A percentile compares a stretch with the other conserved stretches of the same genome.
These are phyloP conservation scores for Metschnikowia similis DNA, from an alignment of 805 yeast genomes.

Conservation along the genomic window DNA sequence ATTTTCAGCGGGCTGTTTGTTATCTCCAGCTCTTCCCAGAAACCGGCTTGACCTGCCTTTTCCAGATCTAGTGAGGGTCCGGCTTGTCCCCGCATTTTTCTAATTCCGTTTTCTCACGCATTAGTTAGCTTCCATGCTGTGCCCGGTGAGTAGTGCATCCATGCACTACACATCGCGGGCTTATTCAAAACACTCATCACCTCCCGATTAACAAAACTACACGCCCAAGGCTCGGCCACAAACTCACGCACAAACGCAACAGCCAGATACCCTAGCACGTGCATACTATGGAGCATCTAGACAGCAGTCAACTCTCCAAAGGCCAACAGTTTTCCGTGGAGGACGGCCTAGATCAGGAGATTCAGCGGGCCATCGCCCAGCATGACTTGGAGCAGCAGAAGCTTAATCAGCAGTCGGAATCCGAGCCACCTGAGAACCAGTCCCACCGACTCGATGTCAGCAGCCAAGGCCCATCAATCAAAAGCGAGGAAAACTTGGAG, in stretches of 20 bases:
- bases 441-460: not conserved
- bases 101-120: not conserved
- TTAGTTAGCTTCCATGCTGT: too few relatives aligned
- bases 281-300: not conserved
- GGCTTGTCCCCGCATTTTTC: too few relatives aligned
- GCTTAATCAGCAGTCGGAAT: constrained; percentile 3
- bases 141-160: too few relatives aligned
- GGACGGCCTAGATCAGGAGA: constrained; percentile 19
- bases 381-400: constrained; percentile 19
- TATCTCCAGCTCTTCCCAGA: too few relatives aligned
- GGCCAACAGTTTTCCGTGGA: constrained; percentile 14
- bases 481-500: not conserved
- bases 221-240: not conserved
- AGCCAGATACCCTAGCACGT: not conserved
- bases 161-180: not conserved
- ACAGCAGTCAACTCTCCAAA: constrained; percentile 3
- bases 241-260: too few relatives aligned
- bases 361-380: constrained; percentile 19
- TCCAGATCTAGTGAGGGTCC: too few relatives aligned
- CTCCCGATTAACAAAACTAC: not conserved
- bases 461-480: not conserved
- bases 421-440: not conserved
- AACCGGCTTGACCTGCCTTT: too few relatives aligned
- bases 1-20: too few relatives aligned
- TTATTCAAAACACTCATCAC: not conserved